phyloP scores from a whole-genome alignment of 2,329 filamentous ascomycete species.

The Phialophora verrucosa region DNA sequence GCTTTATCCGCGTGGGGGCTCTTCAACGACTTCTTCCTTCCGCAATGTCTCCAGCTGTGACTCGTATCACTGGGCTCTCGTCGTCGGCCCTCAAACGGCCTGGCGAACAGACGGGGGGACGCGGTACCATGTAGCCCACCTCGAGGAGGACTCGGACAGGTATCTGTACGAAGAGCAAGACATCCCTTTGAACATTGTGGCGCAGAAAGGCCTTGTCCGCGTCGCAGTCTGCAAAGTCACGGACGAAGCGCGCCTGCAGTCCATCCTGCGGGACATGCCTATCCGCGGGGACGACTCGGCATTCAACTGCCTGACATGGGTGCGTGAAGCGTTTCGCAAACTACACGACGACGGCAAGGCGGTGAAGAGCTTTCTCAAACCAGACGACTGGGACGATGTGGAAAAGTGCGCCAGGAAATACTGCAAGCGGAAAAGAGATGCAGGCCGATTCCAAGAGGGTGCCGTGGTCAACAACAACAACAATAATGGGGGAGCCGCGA shows the following conservation, averaged over 20 bases:
- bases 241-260: slow-evolving; percentile 32
- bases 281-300: slow-evolving; percentile 29
- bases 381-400: slow-evolving; percentile 36
- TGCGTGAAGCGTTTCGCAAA: slow-evolving; percentile 34
- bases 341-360: slow-evolving; percentile 30
- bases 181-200: slow-evolving; percentile 27
- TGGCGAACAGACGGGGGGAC: slow-evolving; percentile 30
- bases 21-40: slow-evolving; percentile 31
- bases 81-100: slow-evolving; percentile 35
- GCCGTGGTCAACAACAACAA: slow-evolving; percentile 10
- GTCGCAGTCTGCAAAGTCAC: slow-evolving; percentile 37
- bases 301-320: slow-evolving; percentile 38
- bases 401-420: slow-evolving; percentile 38
- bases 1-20: slow-evolving; percentile 36
- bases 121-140: slow-evolving; percentile 37
- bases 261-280: slow-evolving; percentile 30
- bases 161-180: slow-evolving; percentile 39
- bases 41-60: slow-evolving; percentile 36
- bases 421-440: slow-evolving; percentile 36
- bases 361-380: slow-evolving; percentile 34
- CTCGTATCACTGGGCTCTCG: slow-evolving; percentile 38
- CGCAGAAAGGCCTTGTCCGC: slow-evolving; percentile 32
- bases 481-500: slow-evolving; percentile 6
- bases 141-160: slow-evolving; percentile 19
- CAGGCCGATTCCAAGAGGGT: slow-evolving; percentile 32